Percentiles rank a stretch among this genome's conserved stretches.
Conservation (phyloP, 2,329 filamentous ascomycete genomes). For the Cordyceps fumosorosea region DNA sequence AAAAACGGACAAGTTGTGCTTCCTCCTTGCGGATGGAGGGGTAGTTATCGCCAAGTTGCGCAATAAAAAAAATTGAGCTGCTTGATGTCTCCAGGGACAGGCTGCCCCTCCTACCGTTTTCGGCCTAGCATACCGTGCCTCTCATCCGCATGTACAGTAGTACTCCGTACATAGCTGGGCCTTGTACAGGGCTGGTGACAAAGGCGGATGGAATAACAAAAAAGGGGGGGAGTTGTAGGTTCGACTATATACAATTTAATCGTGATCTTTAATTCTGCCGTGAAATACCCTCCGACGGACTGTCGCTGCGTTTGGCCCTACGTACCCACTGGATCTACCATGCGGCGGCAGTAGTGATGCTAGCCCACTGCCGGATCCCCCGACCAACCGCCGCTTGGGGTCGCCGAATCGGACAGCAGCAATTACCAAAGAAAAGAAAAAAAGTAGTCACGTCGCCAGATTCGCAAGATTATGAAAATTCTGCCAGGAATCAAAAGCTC, state of each 20-base stretch:
- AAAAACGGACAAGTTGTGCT: neutral
- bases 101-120: conserved; percentile 27
- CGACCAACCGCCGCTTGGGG: neutral
- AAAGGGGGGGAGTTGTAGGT: neutral
- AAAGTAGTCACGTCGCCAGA: too few species aligned
- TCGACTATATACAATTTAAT: neutral
- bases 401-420: neutral
- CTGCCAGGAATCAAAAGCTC: neutral
- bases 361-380: neutral
- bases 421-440: neutral
- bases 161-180: neutral
- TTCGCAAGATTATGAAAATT: neutral
- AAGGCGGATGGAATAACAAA: neutral
- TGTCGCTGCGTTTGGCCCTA: neutral
- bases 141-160: too few species aligned
- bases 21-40: conserved; percentile 1
- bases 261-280: neutral
- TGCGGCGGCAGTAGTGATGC: neutral
- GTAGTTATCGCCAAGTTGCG: conserved; percentile 6
- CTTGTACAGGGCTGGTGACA: neutral
- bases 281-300: neutral
- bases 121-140: conserved; percentile 16
- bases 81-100: conserved; percentile 1
- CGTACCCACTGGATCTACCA: neutral
- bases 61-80: conserved; percentile 19